A percentile compares a stretch with the other conserved stretches of the same genome.
Conservation (phyloP, 139 green algal genomes). For the Bryopsis sp. region DNA sequence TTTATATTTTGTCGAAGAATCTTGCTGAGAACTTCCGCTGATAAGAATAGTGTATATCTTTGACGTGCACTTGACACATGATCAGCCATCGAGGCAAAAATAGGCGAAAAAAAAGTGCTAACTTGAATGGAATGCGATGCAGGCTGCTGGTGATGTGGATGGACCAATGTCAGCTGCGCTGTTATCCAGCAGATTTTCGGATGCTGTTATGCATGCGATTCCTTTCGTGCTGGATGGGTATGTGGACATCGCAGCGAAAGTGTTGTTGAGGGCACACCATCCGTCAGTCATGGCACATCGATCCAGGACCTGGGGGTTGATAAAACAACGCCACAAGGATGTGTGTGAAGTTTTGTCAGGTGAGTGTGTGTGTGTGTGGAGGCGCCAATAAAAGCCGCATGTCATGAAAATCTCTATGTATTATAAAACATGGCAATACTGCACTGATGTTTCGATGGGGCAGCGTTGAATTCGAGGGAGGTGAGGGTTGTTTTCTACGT, state of each 20-base stretch:
- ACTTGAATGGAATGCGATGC: too few relatives aligned
- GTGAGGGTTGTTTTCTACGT: too few relatives aligned
- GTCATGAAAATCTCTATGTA: slow-evolving; percentile 2
- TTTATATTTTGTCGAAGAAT: too few relatives aligned
- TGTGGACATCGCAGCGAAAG: slow-evolving; percentile 11
- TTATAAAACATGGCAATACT: background rate
- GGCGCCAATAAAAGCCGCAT: too few relatives aligned
- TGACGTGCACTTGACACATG: too few relatives aligned
- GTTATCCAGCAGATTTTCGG: background rate
- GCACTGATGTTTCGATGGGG: background rate
- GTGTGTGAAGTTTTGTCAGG: background rate
- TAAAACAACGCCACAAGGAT: slow-evolving; percentile 4
- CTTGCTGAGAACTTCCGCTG: background rate
- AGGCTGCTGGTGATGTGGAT: slow-evolving; percentile 7
- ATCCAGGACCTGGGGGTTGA: too few relatives aligned
- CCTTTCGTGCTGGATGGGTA: slow-evolving; percentile 2
- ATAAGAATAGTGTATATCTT: background rate
- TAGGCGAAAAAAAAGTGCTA: too few relatives aligned
- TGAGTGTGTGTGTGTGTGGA: too few relatives aligned
- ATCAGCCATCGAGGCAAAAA: too few relatives aligned
- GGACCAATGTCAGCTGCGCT: background rate
- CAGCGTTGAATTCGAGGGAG: background rate
- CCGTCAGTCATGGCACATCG: slow-evolving; percentile 41
- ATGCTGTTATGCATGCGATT: slow-evolving; percentile 9
- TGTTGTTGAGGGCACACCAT: slow-evolving; percentile 62